Conservation (phyloP, 345 rosid genomes). For the Zanthoxylum bungeanum region DNA sequence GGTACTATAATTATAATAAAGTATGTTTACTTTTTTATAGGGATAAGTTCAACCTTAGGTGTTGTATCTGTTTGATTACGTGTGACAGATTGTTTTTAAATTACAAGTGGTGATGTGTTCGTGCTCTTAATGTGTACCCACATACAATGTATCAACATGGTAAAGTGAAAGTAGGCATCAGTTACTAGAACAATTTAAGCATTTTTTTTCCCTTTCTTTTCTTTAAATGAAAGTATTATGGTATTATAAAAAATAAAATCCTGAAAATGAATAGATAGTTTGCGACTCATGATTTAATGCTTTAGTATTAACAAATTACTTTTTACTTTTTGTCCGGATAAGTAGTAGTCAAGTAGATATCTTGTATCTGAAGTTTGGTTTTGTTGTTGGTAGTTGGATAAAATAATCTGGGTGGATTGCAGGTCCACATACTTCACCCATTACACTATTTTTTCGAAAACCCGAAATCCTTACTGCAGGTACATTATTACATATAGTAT, state of each 20-base stretch:
- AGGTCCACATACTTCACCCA: neutral
- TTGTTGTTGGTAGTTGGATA: neutral
- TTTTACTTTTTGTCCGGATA: neutral
- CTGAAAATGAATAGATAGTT: neutral
- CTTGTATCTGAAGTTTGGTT: neutral
- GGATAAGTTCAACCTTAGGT: neutral
- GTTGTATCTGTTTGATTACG: neutral
- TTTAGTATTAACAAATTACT: neutral
- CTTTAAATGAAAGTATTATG: neutral
- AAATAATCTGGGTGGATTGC: neutral
- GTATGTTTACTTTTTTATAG: neutral
- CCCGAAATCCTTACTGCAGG: neutral
- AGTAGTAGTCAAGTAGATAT: too few species aligned
- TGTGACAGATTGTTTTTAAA: neutral
- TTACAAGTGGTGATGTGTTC: neutral
- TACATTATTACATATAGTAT: neutral
- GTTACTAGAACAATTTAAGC: too few species aligned
- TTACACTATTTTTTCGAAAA: neutral
- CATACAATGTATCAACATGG: neutral
- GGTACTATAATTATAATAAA: neutral
- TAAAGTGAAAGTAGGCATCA: too few species aligned
- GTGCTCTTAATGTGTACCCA: neutral
- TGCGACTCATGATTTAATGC: neutral
- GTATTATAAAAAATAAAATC: neutral
- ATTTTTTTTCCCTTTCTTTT: neutral